Conservation (phyloP, 202 grass and related monocot genomes). For the Saccharum hybrid region DNA sequence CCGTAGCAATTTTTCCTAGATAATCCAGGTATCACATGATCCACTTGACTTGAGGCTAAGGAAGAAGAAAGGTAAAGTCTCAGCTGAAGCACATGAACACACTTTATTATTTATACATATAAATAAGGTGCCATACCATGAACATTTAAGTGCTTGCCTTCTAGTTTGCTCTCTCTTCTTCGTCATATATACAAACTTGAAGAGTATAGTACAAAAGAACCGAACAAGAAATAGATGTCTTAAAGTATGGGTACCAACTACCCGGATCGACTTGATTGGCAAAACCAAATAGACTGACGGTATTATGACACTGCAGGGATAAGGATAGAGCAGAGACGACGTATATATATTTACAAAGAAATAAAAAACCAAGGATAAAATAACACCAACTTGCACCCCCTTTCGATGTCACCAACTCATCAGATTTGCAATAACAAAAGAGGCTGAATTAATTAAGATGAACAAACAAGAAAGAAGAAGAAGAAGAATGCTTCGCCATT, state of each 20-base stretch:
- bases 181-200: not conserved
- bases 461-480: not conserved
- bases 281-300: constrained; percentile 39
- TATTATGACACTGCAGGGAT: constrained; percentile 54
- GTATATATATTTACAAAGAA: constrained; percentile 10
- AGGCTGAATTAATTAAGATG: not conserved
- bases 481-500: not conserved
- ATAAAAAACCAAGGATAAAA: not conserved
- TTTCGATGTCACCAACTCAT: constrained; percentile 44
- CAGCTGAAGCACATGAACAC: constrained; percentile 41
- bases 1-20: not conserved
- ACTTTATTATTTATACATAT: not conserved
- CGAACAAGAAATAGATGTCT: constrained; percentile 24
- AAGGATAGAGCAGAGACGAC: constrained; percentile 27
- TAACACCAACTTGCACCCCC: constrained; percentile 42
- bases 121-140: constrained; percentile 3
- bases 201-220: not conserved
- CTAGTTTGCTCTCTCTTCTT: constrained; percentile 29
- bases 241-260: constrained; percentile 38
- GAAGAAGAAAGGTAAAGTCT: not conserved
- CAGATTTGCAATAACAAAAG: constrained; percentile 25
- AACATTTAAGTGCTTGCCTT: not conserved
- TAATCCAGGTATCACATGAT: constrained; percentile 21
- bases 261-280: constrained; percentile 22
- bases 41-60: not conserved